These are phyloP conservation scores for Pistacia integerrima DNA, from an alignment of 345 rosid genomes.

Conservation along the genomic window DNA sequence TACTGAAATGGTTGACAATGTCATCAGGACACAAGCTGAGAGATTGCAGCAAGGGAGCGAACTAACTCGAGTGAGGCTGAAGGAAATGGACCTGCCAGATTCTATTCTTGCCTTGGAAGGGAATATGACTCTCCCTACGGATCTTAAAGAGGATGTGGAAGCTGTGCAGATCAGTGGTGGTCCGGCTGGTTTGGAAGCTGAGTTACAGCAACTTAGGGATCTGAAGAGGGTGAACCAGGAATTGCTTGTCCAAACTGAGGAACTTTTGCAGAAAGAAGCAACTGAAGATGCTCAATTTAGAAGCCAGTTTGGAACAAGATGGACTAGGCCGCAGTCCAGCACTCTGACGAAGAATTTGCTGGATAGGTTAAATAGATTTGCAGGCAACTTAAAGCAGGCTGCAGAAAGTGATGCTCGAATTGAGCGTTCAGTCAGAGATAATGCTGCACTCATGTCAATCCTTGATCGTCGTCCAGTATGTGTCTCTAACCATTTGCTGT, in stretches of 20 bases:
- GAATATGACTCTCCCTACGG: conserved; percentile 57
- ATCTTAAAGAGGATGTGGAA: conserved; percentile 93
- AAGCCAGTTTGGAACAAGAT: conserved; percentile 96
- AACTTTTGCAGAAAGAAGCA: conserved; percentile 96
- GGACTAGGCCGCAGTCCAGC: conserved; percentile 98
- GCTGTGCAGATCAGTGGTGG: conserved; percentile 94
- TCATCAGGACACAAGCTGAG: conserved; percentile 93
- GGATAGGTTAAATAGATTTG: conserved; percentile 92
- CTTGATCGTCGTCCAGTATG: conserved; percentile 89
- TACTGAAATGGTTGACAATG: conserved; percentile 96
- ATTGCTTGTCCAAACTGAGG: conserved; percentile 87
- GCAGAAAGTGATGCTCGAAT: conserved; percentile 93
- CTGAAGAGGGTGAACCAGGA: conserved; percentile 93
- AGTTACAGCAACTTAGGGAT: conserved; percentile 91
- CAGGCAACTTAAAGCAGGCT: conserved; percentile 95
- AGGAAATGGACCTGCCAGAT: conserved; percentile 99
- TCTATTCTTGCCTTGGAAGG: conserved; percentile 95
- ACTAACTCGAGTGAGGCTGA: conserved; percentile 87
- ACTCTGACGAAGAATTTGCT: conserved; percentile 94
- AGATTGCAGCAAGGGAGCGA: conserved; percentile 97
- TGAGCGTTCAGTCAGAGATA: conserved; percentile 92
- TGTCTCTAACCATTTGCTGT: conserved; percentile 10
- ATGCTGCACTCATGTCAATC: conserved; percentile 78
- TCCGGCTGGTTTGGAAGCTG: conserved; percentile 90
- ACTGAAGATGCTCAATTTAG: conserved; percentile 91